Conservation (phyloP, 2,329 filamentous ascomycete genomes). For the Sporothrix variecibatus region DNA sequence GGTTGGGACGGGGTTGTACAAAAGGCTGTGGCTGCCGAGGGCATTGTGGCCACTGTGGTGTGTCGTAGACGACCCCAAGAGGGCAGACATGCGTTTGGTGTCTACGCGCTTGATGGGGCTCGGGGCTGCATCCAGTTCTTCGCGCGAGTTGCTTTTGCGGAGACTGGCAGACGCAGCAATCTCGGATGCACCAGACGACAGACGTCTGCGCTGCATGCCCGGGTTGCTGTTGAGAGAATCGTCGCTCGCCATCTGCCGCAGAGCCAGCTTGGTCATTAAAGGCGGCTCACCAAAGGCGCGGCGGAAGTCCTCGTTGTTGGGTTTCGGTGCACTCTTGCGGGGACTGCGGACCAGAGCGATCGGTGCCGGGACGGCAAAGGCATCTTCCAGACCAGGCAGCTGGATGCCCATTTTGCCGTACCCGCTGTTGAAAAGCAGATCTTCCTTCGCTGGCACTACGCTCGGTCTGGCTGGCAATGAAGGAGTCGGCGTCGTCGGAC, state of each 20-base stretch:
- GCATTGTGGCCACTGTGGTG: background rate
- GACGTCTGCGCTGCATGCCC: background rate
- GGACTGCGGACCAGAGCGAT: conserved; percentile 12
- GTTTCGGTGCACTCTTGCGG: background rate
- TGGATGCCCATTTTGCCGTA: conserved; percentile 40
- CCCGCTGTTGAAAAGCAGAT: conserved; percentile 42
- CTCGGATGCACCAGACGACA: background rate
- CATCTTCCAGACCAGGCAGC: conserved; percentile 41
- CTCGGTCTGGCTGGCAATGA: conserved; percentile 32
- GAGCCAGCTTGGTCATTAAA: background rate
- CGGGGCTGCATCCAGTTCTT: background rate
- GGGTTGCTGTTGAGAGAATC: background rate
- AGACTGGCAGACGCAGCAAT: background rate
- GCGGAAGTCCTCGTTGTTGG: background rate
- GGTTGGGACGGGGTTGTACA: conserved; percentile 11
- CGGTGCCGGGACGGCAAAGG: conserved; percentile 21
- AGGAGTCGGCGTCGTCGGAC: conserved; percentile 43
- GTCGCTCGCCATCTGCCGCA: conserved; percentile 3
- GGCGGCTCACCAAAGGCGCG: conserved; percentile 16
- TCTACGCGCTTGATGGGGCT: conserved; percentile 11
- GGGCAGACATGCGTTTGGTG: conserved; percentile 26
- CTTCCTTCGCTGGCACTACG: conserved; percentile 41
- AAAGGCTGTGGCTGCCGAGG: conserved; percentile 18
- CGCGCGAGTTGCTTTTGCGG: background rate
- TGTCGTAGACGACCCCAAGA: background rate